phyloP scores from a whole-genome alignment of 805 yeast species.

The Kazachstania africana region DNA sequence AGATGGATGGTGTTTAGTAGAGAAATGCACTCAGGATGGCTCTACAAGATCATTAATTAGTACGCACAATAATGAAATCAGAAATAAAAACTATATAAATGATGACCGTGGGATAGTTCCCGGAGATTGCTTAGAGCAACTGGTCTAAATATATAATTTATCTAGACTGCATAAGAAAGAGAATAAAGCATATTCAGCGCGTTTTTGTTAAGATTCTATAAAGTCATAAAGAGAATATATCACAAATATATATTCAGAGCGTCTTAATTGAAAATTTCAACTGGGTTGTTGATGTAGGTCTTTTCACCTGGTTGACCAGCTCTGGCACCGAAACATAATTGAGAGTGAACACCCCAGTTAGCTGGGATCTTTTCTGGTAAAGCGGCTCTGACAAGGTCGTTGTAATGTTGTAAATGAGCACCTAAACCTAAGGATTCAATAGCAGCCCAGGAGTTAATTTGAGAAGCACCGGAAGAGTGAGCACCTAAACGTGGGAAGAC shows the following conservation, averaged over 20 bases:
- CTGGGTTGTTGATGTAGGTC: constrained; percentile 28
- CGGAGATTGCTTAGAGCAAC: constrained; percentile 23
- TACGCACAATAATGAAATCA: constrained; percentile 1
- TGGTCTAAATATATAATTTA: background rate
- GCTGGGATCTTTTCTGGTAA: constrained; percentile 30
- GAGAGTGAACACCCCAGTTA: constrained; percentile 36
- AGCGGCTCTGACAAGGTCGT: constrained; percentile 32
- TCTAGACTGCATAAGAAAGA: background rate
- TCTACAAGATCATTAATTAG: constrained; percentile 1
- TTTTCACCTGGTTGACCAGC: constrained; percentile 30
- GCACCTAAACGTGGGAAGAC: constrained; percentile 38
- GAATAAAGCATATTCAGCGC: background rate
- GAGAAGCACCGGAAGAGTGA: constrained; percentile 39
- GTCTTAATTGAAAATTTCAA: constrained; percentile 4
- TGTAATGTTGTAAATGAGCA: constrained; percentile 43
- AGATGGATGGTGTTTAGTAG: constrained; percentile 36
- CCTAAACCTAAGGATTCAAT: constrained; percentile 35
- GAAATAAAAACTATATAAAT: constrained; percentile 22
- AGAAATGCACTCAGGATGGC: constrained; percentile 24
- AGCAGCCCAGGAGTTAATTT: constrained; percentile 39
- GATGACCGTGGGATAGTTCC: constrained; percentile 33
- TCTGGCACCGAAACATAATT: constrained; percentile 41
- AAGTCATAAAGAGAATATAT: no score
- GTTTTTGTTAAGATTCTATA: no score
- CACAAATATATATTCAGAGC: no score